A percentile compares a stretch with the other conserved stretches of the same genome.
These are phyloP conservation scores for Euclidium syriacum DNA, from an alignment of 345 rosid genomes.

Conservation along the genomic window DNA sequence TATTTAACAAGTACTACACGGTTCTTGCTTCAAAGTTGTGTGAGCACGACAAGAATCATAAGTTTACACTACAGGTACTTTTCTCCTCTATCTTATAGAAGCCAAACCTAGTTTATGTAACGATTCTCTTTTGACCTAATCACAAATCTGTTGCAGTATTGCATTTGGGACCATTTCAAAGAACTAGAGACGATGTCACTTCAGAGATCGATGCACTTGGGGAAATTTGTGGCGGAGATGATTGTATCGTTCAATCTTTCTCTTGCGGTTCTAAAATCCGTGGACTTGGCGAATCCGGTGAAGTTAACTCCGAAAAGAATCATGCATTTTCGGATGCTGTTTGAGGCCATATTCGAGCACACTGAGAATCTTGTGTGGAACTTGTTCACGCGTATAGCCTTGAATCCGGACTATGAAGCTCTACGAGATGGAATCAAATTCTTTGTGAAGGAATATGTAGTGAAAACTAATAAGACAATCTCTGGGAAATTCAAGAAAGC, in stretches of 20 bases:
- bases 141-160: conserved; percentile 43
- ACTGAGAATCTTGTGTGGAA: conserved; percentile 72
- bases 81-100: not conserved
- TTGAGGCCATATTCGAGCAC: conserved; percentile 65
- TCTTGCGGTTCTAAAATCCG: conserved; percentile 60
- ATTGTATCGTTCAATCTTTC: conserved; percentile 62
- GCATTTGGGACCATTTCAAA: conserved; percentile 87
- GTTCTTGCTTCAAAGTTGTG: conserved; percentile 76
- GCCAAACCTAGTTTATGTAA: not conserved
- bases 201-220: conserved; percentile 78
- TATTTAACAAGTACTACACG: conserved; percentile 79
- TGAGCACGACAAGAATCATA: conserved; percentile 84
- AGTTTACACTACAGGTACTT: conserved; percentile 75
- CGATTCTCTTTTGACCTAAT: not conserved
- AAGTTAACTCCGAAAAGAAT: conserved; percentile 57
- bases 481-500: conserved; percentile 50
- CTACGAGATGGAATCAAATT: conserved; percentile 64
- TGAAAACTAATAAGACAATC: conserved; percentile 40
- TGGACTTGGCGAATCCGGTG: conserved; percentile 50
- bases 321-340: conserved; percentile 81
- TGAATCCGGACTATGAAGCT: conserved; percentile 57
- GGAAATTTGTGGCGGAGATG: conserved; percentile 82
- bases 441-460: conserved; percentile 65
- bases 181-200: conserved; percentile 73
- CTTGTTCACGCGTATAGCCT: conserved; percentile 63